Evolutionary conservation across 2,329 filamentous ascomycete species (phyloP), one percentile per base, ranked within the genome.

Genomic region (Talaromyces pinophilus): DNA sequence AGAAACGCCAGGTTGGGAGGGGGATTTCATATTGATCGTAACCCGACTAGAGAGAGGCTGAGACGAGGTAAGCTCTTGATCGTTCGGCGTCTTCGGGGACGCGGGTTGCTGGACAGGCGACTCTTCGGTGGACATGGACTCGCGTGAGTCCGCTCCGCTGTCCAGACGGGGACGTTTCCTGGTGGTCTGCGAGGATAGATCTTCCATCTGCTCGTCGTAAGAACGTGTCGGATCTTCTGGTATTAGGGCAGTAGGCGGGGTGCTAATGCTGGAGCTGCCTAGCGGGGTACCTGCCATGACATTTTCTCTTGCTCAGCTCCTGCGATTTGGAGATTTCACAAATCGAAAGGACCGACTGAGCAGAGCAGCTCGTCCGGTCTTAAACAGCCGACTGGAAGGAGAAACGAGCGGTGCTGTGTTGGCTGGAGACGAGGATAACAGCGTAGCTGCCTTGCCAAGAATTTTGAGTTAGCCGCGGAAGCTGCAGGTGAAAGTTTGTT

Each of bases 151-250:
- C 67, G 76, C 78, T 69, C 79, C 80, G 73, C 79, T 81, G 70
- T 82, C 80, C 65, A 82, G 78, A 72, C 80, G 80, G 69, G 80
- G 81, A 67, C 81, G 80, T 76, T 83, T 83, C 69, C 81, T 77
- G 62, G 77, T 79, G 52, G 73, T 73, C 67, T 78, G 75, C 38
- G 76, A 71, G 64, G 76, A 71, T 65, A 69, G 69, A 68, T 80
- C 79, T 75, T 81, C 79, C 79, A 80, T 80, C 69, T 71, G 72
- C 71, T 77, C 74, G 69, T 72, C 70, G 65, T 72, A 64, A 59
- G 70, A 67, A 73, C 72, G 72, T 35, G 67, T 71, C 11, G 70
- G 71, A 61, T 74, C 70, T 64, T 77, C 73, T 68, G 68, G 71
- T 69, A 73, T 70, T 68, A 70, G 68, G 71, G 74, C 69, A 72